Conservation (phyloP, 2,329 filamentous ascomycete species). For the Cytospora leucostoma region DNA sequence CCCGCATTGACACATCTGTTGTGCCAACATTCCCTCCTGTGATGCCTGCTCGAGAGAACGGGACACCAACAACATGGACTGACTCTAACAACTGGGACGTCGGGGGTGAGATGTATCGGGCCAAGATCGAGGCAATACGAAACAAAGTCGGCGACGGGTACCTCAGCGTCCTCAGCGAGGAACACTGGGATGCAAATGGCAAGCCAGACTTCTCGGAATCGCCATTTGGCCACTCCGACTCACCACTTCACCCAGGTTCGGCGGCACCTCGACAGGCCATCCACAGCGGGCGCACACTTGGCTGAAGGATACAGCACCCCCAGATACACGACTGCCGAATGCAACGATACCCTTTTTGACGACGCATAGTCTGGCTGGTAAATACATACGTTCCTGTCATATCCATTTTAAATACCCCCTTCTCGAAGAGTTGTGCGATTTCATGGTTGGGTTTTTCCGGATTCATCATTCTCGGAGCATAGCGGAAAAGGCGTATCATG, state of each 20-base stretch:
- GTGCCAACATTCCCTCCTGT: constrained; percentile 38
- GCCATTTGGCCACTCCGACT: constrained; percentile 40
- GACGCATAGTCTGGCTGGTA: constrained; percentile 8
- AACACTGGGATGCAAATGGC: constrained; percentile 58
- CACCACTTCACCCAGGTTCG: constrained; percentile 41
- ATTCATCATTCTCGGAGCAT: constrained; percentile 26
- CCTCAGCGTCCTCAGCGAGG: constrained; percentile 82
- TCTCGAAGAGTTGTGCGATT: constrained; percentile 7
- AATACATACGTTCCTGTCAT: constrained; percentile 8
- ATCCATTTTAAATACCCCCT: constrained; percentile 16
- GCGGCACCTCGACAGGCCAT: constrained; percentile 49
- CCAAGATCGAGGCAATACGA: constrained; percentile 83
- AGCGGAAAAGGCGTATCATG: constrained; percentile 25
- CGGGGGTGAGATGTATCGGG: constrained; percentile 77
- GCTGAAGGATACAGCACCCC: constrained; percentile 37
- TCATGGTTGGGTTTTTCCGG: constrained; percentile 22
- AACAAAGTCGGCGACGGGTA: constrained; percentile 86
- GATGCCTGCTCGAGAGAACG: constrained; percentile 36
- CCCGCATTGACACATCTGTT: constrained; percentile 43
- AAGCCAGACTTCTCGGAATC: constrained; percentile 42
- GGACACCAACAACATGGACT: constrained; percentile 40
- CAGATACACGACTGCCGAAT: constrained; percentile 16
- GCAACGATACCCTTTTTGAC: constrained; percentile 23
- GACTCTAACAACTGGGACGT: constrained; percentile 62
- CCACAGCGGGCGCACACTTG: constrained; percentile 54